phyloP scores from a whole-genome alignment of 2,329 filamentous ascomycete species.

The Diaporthe nobilis region DNA sequence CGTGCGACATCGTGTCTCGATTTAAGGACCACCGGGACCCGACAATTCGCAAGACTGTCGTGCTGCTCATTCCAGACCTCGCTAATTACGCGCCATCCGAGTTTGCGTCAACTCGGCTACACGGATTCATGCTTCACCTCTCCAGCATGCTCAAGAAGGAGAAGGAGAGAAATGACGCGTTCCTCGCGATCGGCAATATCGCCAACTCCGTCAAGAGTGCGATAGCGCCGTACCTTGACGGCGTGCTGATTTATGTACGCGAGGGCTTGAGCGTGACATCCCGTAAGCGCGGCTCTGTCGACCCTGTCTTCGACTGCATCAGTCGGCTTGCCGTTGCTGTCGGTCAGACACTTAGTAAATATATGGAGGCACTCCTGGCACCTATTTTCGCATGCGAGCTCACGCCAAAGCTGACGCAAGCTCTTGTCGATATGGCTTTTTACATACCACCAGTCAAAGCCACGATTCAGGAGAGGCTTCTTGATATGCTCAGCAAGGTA shows the following conservation, averaged over 20 bases:
- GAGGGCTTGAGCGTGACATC: constrained; percentile 90
- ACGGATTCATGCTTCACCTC: constrained; percentile 97
- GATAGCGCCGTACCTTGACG: constrained; percentile 95
- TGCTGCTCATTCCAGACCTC: constrained; percentile 90
- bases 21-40: constrained; percentile 94
- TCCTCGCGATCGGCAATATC: constrained; percentile 95
- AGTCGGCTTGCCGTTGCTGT: constrained; percentile 96
- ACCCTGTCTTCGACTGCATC: constrained; percentile 96
- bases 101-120: constrained; percentile 88
- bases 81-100: constrained; percentile 93
- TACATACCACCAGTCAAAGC: constrained; percentile 96
- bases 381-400: constrained; percentile 98
- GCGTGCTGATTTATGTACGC: constrained; percentile 92
- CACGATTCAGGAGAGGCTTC: constrained; percentile 91
- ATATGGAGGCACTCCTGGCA: constrained; percentile 95
- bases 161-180: constrained; percentile 93
- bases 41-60: constrained; percentile 89
- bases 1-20: constrained; percentile 91
- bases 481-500: constrained; percentile 95
- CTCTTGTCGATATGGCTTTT: constrained; percentile 97
- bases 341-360: constrained; percentile 96
- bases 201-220: constrained; percentile 96
- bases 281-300: constrained; percentile 73
- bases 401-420: constrained; percentile 93
- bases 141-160: constrained; percentile 95